These are phyloP conservation scores for Apiotrichum akiyoshidainum DNA, from an alignment of 1,284 basidiomycete species.

Conservation along the genomic window DNA sequence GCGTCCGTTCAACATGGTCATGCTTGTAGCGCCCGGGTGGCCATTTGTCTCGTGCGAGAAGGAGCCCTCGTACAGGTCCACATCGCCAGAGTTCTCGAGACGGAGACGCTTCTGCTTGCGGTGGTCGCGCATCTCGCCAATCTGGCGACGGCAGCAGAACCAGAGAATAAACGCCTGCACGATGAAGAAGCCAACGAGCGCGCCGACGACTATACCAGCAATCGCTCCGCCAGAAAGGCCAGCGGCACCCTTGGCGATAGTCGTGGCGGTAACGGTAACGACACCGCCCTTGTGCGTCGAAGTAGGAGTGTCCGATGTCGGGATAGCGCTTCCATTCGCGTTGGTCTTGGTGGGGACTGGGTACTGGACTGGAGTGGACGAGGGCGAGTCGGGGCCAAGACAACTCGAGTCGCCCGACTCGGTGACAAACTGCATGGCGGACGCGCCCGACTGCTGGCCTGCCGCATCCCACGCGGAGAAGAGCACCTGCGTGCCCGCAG, in stretches of 20 bases:
- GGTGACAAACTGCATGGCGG: slow-evolving; percentile 29
- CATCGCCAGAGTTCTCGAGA: slow-evolving; percentile 21
- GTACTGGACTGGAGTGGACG: slow-evolving; percentile 7
- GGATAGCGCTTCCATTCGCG: neutral
- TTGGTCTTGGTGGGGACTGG: slow-evolving; percentile 4
- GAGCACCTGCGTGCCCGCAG: slow-evolving; percentile 32
- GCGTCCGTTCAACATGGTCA: slow-evolving; percentile 3
- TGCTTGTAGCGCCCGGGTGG: neutral
- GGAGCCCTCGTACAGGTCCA: slow-evolving; percentile 30
- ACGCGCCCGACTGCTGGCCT: slow-evolving; percentile 31
- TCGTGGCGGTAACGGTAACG: slow-evolving; percentile 27
- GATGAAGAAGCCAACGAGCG: slow-evolving; percentile 30
- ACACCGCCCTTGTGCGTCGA: slow-evolving; percentile 19
- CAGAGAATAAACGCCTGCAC: slow-evolving; percentile 35
- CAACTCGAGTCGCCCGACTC: slow-evolving; percentile 21
- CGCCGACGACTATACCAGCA: slow-evolving; percentile 41
- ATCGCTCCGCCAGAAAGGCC: slow-evolving; percentile 36
- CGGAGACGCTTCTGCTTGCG: slow-evolving; percentile 25
- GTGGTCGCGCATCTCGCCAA: slow-evolving; percentile 30
- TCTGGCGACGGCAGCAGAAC: slow-evolving; percentile 43
- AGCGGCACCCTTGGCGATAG: slow-evolving; percentile 18
- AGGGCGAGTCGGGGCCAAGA: slow-evolving; percentile 25
- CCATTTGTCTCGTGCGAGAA: neutral
- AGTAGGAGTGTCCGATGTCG: neutral
- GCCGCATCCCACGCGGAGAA: slow-evolving; percentile 37